Percentiles rank a stretch among this genome's conserved stretches.
Evolutionary conservation across 1,284 basidiomycete genomes (phyloP).

Genomic region (Entoloma clypeatum): DNA sequence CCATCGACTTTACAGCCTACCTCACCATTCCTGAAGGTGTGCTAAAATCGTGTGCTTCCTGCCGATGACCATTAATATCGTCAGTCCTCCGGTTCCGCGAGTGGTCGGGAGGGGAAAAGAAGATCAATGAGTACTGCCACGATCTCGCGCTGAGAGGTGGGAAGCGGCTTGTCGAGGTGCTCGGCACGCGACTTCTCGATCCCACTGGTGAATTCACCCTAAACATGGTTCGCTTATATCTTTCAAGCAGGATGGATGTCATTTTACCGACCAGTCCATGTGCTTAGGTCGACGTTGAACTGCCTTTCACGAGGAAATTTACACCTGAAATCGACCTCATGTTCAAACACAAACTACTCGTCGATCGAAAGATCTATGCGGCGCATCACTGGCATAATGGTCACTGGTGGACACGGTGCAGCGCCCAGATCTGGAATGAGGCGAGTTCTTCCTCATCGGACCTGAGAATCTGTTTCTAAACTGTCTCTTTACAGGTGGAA

Average conservation of each 20-base stretch:
- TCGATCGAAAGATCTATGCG: slow-evolving; percentile 41
- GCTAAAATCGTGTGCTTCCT: slow-evolving; percentile 5
- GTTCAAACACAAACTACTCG: slow-evolving; percentile 34
- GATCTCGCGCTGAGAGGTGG: slow-evolving; percentile 76
- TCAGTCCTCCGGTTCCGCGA: slow-evolving; percentile 73
- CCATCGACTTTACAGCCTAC: slow-evolving; percentile 53
- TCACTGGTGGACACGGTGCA: slow-evolving; percentile 69
- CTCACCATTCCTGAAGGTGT: slow-evolving; percentile 55
- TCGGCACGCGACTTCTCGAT: slow-evolving; percentile 67
- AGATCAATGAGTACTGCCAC: slow-evolving; percentile 76
- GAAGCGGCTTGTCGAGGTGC: slow-evolving; percentile 54
- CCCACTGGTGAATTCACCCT: slow-evolving; percentile 57
- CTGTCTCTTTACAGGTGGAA: slow-evolving; percentile 37
- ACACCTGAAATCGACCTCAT: slow-evolving; percentile 28
- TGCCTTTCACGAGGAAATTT: slow-evolving; percentile 43
- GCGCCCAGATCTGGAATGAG: slow-evolving; percentile 73
- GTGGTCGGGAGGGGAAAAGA: slow-evolving; percentile 80
- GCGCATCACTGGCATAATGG: slow-evolving; percentile 53
- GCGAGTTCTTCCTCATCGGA: slow-evolving; percentile 40
- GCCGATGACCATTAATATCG: background rate
- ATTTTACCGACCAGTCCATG: background rate
- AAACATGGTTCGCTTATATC: slow-evolving; percentile 59
- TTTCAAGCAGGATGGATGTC: background rate
- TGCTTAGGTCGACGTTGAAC: slow-evolving; percentile 55
- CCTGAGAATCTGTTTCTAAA: slow-evolving; percentile 1